Percentiles rank a stretch among this genome's conserved stretches.
phyloP scores from a whole-genome alignment of 371 early-diverging fungal genomes.

The Dinochytrium kinnereticum region DNA sequence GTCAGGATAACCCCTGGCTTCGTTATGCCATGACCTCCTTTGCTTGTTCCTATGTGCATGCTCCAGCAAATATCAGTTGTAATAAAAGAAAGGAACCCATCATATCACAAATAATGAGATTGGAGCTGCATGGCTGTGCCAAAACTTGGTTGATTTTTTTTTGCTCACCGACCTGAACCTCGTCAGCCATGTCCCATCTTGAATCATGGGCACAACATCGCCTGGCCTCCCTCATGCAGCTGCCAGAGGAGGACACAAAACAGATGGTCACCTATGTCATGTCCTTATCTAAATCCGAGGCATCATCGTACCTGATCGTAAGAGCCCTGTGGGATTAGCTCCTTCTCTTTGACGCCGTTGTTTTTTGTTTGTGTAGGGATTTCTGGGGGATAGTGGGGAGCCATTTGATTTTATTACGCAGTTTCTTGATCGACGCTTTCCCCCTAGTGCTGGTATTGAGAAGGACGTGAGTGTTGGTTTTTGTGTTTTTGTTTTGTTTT shows the following conservation, averaged over 20 bases:
- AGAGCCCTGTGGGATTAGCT: too few species aligned
- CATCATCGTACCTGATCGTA: slow-evolving; percentile 3
- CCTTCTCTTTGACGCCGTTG: too few species aligned
- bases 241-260: neutral
- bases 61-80: neutral
- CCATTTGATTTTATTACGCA: neutral
- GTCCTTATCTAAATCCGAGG: neutral
- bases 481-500: too few species aligned
- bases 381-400: slow-evolving; percentile 5
- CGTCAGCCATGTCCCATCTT: neutral
- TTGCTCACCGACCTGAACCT: too few species aligned
- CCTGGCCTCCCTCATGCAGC: neutral
- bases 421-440: neutral
- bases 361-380: neutral
- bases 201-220: neutral
- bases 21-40: neutral
- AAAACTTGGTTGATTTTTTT: neutral
- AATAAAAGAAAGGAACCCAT: neutral
- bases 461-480: neutral
- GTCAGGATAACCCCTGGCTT: neutral
- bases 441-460: neutral
- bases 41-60: neutral
- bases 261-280: neutral
- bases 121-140: neutral
- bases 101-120: too few species aligned